Percentiles rank a stretch among this genome's conserved stretches.
Conservation (phyloP, 176 grass and related monocot genomes). For the Oropetium thomaeum region DNA sequence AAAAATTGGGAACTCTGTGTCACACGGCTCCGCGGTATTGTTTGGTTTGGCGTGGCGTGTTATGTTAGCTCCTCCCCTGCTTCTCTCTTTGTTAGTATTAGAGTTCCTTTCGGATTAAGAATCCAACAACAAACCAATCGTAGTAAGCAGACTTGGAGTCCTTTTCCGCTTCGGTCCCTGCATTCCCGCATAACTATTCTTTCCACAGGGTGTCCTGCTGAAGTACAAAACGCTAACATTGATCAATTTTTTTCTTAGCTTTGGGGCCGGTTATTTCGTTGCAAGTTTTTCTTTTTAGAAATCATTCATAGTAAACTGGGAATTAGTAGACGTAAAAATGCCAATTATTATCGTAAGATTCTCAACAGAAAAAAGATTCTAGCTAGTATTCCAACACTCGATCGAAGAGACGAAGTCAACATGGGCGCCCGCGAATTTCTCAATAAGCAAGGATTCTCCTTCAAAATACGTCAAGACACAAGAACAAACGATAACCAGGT, state of each 20-base stretch:
- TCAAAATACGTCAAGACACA: no score
- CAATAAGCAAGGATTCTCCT: no score
- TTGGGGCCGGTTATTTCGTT: background rate
- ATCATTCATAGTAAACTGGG: no score
- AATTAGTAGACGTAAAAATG: no score
- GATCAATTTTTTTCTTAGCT: background rate
- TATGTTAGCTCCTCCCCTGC: background rate
- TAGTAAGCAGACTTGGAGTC: background rate
- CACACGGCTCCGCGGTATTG: background rate
- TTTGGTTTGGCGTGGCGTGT: constrained; percentile 16
- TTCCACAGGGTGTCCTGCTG: background rate
- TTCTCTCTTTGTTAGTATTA: background rate
- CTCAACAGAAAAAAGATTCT: background rate
- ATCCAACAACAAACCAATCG: no score
- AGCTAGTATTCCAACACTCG: no score
- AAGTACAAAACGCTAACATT: background rate
- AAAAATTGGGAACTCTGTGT: background rate
- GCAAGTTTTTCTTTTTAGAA: background rate
- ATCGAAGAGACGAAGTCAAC: no score
- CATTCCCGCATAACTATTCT: background rate
- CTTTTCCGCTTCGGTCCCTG: background rate
- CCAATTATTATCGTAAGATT: no score
- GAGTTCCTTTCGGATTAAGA: background rate
- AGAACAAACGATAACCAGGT: no score
- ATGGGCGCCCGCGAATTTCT: no score